Percentiles rank a stretch among this genome's conserved stretches.
Evolutionary conservation across 148 eudicot genomes (phyloP).

Genomic region (Polygonum aviculare): DNA sequence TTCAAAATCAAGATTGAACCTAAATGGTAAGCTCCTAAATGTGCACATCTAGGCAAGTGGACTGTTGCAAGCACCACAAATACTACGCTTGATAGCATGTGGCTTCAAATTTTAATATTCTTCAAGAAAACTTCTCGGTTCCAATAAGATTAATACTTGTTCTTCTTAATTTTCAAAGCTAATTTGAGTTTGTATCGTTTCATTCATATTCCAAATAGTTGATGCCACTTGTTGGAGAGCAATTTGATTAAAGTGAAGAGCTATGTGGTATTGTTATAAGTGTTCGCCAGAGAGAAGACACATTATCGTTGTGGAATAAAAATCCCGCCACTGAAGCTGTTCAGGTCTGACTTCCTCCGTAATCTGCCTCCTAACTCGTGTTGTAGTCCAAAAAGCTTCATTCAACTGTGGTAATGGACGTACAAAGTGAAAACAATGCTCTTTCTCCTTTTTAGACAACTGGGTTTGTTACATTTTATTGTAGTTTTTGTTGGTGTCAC

Average conservation of each 20-base stretch:
- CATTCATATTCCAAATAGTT: conserved; percentile 34
- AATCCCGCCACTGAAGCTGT: conserved; percentile 82
- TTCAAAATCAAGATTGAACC: conserved; percentile 90
- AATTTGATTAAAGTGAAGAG: conserved; percentile 85
- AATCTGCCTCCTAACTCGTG: neutral
- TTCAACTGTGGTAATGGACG: neutral
- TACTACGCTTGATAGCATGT: conserved; percentile 60
- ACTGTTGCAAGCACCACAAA: conserved; percentile 52
- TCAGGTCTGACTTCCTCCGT: conserved; percentile 45
- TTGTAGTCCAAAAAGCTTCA: neutral
- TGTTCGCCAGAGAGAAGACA: conserved; percentile 77
- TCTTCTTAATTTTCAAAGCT: neutral
- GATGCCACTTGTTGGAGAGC: conserved; percentile 95
- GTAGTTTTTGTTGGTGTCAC: neutral
- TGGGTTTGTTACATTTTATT: neutral
- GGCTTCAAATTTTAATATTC: conserved; percentile 84
- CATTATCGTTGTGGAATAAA: conserved; percentile 82
- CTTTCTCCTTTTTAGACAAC: neutral
- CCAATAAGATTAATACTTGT: neutral
- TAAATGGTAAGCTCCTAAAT: conserved; percentile 98
- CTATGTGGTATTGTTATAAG: conserved; percentile 96
- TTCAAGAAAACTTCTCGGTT: neutral
- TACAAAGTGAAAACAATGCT: neutral
- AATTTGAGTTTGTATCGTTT: neutral
- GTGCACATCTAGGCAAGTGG: conserved; percentile 99